Conservation (phyloP, 2,329 filamentous ascomycete species). For the Didymella exigua region DNA sequence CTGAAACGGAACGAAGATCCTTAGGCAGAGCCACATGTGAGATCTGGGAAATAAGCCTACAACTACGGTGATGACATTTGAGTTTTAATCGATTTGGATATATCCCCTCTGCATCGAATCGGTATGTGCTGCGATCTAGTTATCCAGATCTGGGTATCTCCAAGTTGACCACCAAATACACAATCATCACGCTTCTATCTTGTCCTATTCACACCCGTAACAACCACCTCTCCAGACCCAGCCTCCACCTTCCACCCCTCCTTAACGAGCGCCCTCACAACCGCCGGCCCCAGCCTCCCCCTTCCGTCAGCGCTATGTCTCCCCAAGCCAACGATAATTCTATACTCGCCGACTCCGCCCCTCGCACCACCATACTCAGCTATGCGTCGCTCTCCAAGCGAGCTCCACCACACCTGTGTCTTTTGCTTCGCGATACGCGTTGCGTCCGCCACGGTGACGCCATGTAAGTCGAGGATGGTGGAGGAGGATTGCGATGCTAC, state of each 20-base stretch:
- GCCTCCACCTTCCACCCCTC: conserved; percentile 86
- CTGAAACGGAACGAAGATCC: conserved; percentile 5
- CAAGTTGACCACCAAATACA: background rate
- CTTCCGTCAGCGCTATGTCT: conserved; percentile 77
- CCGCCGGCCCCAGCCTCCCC: conserved; percentile 76
- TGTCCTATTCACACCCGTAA: conserved; percentile 63
- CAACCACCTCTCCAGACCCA: conserved; percentile 70
- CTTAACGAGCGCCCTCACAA: conserved; percentile 73
- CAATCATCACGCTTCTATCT: conserved; percentile 3
- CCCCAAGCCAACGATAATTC: conserved; percentile 81
- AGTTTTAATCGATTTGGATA: background rate
- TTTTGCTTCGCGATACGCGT: conserved; percentile 74
- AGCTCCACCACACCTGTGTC: conserved; percentile 77
- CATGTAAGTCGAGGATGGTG: conserved; percentile 76
- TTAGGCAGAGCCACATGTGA: conserved; percentile 5
- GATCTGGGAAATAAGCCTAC: background rate
- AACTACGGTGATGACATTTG: background rate
- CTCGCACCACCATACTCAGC: conserved; percentile 49
- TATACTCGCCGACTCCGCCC: conserved; percentile 62
- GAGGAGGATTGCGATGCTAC: conserved; percentile 74
- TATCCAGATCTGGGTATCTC: conserved; percentile 3
- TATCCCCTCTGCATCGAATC: background rate
- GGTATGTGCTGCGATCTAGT: background rate
- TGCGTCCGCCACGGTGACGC: conserved; percentile 79
- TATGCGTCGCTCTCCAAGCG: conserved; percentile 68